Evolutionary conservation across 129 eudicot species (phyloP), one percentile per base, ranked within the genome.

Genomic region (sunflower (Helianthus annuus)): DNA sequence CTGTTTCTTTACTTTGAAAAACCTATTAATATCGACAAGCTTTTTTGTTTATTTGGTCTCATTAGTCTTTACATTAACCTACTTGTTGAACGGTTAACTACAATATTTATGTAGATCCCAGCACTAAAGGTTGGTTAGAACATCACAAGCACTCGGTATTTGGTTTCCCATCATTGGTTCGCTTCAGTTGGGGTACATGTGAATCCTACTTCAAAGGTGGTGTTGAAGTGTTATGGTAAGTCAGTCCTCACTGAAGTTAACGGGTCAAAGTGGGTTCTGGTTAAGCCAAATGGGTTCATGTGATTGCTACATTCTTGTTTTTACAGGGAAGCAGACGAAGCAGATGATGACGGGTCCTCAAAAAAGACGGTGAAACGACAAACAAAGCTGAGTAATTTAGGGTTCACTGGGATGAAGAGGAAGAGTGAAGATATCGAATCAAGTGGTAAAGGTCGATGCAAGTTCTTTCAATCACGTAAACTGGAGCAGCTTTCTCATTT

Each of bases 101-200:
- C 10, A 13, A 2, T 58, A 5, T 72, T 19, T 38, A 3, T 77
- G 52, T 70, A 93, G 98, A 94, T 73, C 98, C 98, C 71, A 87
- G 58, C 77, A 94, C 98, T 16, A 94, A 90, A 84, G 82, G 76
- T 32, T 94, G 98, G 98, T 77, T 94, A 87, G 86, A 94, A 44
- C 81, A 88, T 78, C 98, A 94, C 74, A 90, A 86, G 49, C 98
- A 94, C 72, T 57, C 85, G 2, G 86, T 90, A 57, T 90, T 94
- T 79, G 98, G 98, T 24, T 94, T 94, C 83, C 98, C 98, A 10
- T 60, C 96, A 32, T 79, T 94, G 80, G 97, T 94, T 48, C 96
- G 98, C 66, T 94, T 94, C 86, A 94, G 98, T 71, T 94, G 97
- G 98, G 98, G 98, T 48, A 94, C 98, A 52, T 94, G 98, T 77